Evolutionary conservation across 2,329 filamentous ascomycete species (phyloP), one percentile per base, ranked within the genome.

Genomic region (Endothia cerciana): DNA sequence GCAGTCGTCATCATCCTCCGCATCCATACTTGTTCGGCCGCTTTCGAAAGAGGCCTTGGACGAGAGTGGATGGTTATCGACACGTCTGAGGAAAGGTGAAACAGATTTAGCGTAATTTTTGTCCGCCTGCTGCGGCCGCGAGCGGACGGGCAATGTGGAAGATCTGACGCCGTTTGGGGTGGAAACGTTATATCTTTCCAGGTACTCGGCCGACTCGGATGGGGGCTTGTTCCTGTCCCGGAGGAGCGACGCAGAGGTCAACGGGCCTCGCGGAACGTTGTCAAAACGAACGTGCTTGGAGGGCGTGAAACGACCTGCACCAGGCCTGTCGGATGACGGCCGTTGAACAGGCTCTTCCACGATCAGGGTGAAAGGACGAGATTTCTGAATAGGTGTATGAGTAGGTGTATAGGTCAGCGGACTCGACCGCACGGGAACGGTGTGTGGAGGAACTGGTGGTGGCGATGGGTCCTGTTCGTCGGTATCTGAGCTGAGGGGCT

Each of bases 161-260:
- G 62, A 56, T 38, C 4, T 62, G n/a, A 28, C 47, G 33, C 45
- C 41, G 3, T 7, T 40, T 4, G 51, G 25, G 28, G 13, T n/a
- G 6, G n/a, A 25, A 0, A 65, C 53, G 6, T 70, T 71, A 65
- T 76, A 78, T 13, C 71, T 71, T 2, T 79, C 76, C 25, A 78
- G 65, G 56, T 75, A 78, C 66, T 78, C 77, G 6, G 74, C 76
- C 10, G 76, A 76, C 22, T 72, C 72, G 4, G 69, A 69, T 8
- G 69, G 66, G 0, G 68, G 22, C 57, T 49, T 55, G 22, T 36
- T 6, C 13, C 19, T 60, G 17, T 38, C 51, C 7, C 38, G 22
- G 17, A 45, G 43, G 25, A 11, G 25, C 8, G 57, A 33, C 0
- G 40, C 3, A 4, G 38, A 15, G 3, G 63, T 5, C 22, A 60